These are phyloP conservation scores for Phytopythium delawarense DNA, from an alignment of 352 stramenopile species.

Conservation along the genomic window DNA sequence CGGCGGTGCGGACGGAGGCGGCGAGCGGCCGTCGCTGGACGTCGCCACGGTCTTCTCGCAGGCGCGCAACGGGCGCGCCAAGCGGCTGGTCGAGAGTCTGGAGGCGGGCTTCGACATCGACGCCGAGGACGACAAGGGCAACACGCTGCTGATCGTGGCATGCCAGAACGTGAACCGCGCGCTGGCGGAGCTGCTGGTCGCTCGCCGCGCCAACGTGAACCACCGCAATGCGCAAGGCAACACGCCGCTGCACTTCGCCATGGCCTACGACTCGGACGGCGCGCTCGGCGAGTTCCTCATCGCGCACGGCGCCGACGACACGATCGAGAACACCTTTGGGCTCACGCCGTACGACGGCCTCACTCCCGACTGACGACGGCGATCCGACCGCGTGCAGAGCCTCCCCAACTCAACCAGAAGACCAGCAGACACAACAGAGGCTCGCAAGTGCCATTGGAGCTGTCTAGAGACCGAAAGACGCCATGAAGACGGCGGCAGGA, in stretches of 20 bases:
- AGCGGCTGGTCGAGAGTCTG: slow-evolving; percentile 87
- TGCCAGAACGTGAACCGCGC: slow-evolving; percentile 89
- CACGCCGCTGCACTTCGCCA: slow-evolving; percentile 92
- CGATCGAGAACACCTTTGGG: slow-evolving; percentile 91
- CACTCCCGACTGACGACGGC: slow-evolving; percentile 35
- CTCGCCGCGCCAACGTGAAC: slow-evolving; percentile 87
- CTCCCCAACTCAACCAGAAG: no score
- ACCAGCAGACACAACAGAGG: no score
- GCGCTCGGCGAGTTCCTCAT: slow-evolving; percentile 91
- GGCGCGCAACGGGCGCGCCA: slow-evolving; percentile 86
- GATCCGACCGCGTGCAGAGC: no score
- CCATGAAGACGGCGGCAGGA: not conserved
- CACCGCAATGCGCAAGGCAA: slow-evolving; percentile 91
- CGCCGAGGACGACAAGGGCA: slow-evolving; percentile 90
- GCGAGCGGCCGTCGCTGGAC: slow-evolving; percentile 29
- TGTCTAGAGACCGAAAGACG: not conserved
- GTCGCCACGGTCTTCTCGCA: slow-evolving; percentile 87
- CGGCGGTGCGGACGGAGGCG: not conserved
- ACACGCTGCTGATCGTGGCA: slow-evolving; percentile 89
- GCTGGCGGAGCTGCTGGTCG: slow-evolving; percentile 87
- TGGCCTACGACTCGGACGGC: slow-evolving; percentile 90
- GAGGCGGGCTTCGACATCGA: slow-evolving; percentile 89
- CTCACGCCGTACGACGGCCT: slow-evolving; percentile 93
- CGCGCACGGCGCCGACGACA: slow-evolving; percentile 90
- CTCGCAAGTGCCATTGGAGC: no score